Evolutionary conservation across 2,329 filamentous ascomycete species (phyloP).

Genomic region (Proliferodiscus dingleyae): DNA sequence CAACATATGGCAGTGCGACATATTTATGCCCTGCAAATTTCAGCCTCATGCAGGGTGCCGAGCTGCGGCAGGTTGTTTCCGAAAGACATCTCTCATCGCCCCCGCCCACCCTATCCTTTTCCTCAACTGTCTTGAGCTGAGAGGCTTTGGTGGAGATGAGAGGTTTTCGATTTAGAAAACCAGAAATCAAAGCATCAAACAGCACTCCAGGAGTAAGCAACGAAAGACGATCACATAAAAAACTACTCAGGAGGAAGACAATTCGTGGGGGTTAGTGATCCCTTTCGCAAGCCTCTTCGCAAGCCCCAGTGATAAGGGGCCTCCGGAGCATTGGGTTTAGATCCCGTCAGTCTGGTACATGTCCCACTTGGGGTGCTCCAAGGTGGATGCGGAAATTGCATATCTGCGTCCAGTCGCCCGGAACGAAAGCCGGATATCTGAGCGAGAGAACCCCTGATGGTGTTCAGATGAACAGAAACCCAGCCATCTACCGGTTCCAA

Average conservation of each 20-base stretch:
- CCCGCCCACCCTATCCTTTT: background rate
- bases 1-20: constrained; percentile 1
- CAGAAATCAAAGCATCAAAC: too few relatives aligned
- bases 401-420: constrained; percentile 3
- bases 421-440: constrained; percentile 5
- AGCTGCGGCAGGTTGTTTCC: background rate
- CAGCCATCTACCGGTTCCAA: background rate
- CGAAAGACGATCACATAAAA: too few relatives aligned
- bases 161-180: too few relatives aligned
- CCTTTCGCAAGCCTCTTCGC: too few relatives aligned
- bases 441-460: constrained; percentile 1
- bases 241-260: too few relatives aligned
- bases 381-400: constrained; percentile 8
- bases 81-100: background rate
- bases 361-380: background rate
- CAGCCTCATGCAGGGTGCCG: constrained; percentile 1
- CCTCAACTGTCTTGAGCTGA: too few relatives aligned
- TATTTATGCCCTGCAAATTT: background rate
- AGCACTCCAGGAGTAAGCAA: too few relatives aligned
- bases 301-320: background rate
- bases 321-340: background rate
- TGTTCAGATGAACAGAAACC: constrained; percentile 5
- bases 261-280: background rate
- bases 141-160: too few relatives aligned
- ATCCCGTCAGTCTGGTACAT: constrained; percentile 9